phyloP scores from a whole-genome alignment of 2,329 filamentous ascomycete species.

The Xylariomycetidae sp. region DNA sequence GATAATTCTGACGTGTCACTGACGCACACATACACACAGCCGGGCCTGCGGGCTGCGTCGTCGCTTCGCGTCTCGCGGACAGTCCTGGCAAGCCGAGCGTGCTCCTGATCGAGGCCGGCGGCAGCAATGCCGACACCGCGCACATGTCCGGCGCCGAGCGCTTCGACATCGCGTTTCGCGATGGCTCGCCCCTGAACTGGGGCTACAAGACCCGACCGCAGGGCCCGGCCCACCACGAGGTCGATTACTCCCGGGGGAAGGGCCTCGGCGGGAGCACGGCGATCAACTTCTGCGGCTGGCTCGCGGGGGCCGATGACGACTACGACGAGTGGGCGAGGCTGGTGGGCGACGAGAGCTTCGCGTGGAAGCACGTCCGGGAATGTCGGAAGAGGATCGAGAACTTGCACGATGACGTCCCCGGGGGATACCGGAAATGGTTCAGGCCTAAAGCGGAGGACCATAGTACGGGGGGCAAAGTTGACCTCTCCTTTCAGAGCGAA shows the following conservation, averaged over 20 bases:
- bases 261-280: constrained; percentile 35
- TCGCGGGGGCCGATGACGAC: constrained; percentile 44
- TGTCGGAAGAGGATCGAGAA: constrained; percentile 44
- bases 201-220: constrained; percentile 36
- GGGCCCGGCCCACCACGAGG: constrained; percentile 23
- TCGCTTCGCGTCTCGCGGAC: constrained; percentile 44
- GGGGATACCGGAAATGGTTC: constrained; percentile 31
- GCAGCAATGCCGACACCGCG: constrained; percentile 30
- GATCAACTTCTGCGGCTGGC: constrained; percentile 40
- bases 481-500: constrained; percentile 14
- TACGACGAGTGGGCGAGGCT: constrained; percentile 45
- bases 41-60: constrained; percentile 46
- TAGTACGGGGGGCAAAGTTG: constrained; percentile 11
- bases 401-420: constrained; percentile 33
- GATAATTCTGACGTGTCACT: too few relatives aligned
- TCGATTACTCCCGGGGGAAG: constrained; percentile 36
- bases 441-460: constrained; percentile 16
- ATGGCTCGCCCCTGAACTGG: constrained; percentile 39
- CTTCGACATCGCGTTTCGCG: constrained; percentile 36
- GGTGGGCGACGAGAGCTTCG: constrained; percentile 44
- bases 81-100: constrained; percentile 36
- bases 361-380: constrained; percentile 30
- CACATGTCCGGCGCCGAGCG: constrained; percentile 35
- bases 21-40: too few relatives aligned
- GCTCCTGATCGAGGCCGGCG: constrained; percentile 50